Percentiles rank a stretch among this genome's conserved stretches.
phyloP scores from a whole-genome alignment of 306 rosid species.

The Quercus parvula region DNA sequence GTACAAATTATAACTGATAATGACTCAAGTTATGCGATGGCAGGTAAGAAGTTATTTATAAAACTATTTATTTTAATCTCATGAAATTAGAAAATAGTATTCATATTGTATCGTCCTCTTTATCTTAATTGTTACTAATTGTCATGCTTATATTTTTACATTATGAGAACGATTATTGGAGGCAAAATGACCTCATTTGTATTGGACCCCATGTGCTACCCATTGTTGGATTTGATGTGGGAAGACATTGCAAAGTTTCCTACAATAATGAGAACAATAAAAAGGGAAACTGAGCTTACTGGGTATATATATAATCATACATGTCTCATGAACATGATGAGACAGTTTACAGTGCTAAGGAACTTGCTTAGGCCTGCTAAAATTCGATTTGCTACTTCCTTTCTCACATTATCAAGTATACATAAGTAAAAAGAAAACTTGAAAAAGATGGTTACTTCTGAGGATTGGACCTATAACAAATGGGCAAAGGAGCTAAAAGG shows the following conservation, averaged over 20 bases:
- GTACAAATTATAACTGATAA: background rate
- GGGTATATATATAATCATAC: background rate
- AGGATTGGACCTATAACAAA: background rate
- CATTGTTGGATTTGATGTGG: too few species aligned
- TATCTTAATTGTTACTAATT: too few species aligned
- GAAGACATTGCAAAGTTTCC: background rate
- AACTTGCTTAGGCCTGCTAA: conserved; percentile 1
- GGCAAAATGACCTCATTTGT: too few species aligned
- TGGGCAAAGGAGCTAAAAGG: background rate
- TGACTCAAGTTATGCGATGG: background rate
- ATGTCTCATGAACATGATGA: background rate
- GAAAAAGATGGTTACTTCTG: background rate
- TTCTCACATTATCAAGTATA: background rate
- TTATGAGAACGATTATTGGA: background rate
- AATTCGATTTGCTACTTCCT: conserved; percentile 8
- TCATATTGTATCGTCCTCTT: background rate
- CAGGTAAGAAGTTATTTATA: background rate
- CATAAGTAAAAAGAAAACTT: background rate
- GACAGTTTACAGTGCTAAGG: background rate
- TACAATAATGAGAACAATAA: background rate
- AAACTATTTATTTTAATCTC: background rate
- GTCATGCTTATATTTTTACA: background rate
- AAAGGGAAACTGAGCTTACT: background rate
- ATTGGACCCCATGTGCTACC: too few species aligned
- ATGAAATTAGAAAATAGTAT: background rate